A percentile compares a stretch with the other conserved stretches of the same genome.
Conservation (phyloP, 441 rosid species). For the Populus trichocarpa region DNA sequence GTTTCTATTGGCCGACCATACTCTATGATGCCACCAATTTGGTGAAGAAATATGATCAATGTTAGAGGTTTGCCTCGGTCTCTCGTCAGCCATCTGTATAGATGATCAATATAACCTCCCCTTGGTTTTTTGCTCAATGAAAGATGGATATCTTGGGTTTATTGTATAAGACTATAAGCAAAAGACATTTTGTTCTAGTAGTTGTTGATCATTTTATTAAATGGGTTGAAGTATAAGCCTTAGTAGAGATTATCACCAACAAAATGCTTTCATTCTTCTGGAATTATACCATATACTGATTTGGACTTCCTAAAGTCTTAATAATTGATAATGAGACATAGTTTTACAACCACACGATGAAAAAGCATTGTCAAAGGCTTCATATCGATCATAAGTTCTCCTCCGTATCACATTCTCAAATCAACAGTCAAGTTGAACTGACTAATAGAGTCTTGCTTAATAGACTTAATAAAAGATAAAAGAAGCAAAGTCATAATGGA, state of each 20-base stretch:
- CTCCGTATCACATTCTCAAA: no score
- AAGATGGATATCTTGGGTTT: background rate
- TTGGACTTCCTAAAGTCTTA: no score
- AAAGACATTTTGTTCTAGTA: background rate
- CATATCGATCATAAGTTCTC: no score
- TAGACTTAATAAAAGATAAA: background rate
- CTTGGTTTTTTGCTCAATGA: background rate
- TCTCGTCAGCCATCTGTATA: background rate
- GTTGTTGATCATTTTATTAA: background rate
- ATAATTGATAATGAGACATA: no score
- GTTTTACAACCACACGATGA: no score
- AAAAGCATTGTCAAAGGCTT: no score
- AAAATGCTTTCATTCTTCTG: no score
- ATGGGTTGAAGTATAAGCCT: background rate
- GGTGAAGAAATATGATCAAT: background rate
- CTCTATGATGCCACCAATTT: background rate
- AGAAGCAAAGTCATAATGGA: background rate
- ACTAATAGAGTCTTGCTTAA: no score
- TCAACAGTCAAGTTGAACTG: no score
- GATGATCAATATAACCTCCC: background rate
- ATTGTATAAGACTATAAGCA: background rate
- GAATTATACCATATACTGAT: no score
- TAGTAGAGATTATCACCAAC: background rate
- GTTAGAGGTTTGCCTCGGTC: background rate
- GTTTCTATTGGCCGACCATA: background rate